phyloP scores from a whole-genome alignment of 306 rosid genomes.

The Arachis hypogaea region DNA sequence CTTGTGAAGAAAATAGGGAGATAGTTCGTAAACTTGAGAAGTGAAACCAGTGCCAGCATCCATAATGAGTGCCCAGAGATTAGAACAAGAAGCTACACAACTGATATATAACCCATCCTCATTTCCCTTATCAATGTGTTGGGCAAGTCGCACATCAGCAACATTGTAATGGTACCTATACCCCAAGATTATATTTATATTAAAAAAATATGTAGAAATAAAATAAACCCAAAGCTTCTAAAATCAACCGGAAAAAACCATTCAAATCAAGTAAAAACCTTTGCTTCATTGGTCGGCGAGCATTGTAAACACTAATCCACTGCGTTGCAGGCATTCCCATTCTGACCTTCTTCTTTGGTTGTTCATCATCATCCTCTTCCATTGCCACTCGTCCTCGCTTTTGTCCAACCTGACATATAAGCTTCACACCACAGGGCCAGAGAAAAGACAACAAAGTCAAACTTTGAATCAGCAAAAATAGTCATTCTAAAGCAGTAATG shows the following conservation, averaged over 20 bases:
- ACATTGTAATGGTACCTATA: slow-evolving; percentile 94
- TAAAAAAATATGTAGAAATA: background rate
- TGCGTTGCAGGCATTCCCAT: slow-evolving; percentile 91
- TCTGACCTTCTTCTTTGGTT: slow-evolving; percentile 88
- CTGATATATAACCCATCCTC: slow-evolving; percentile 88
- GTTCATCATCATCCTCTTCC: slow-evolving; percentile 86
- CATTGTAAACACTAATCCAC: slow-evolving; percentile 93
- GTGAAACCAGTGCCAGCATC: slow-evolving; percentile 93
- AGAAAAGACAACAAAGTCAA: slow-evolving; percentile 26
- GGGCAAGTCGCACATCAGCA: slow-evolving; percentile 76
- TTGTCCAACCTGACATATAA: slow-evolving; percentile 76
- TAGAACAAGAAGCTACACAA: slow-evolving; percentile 72
- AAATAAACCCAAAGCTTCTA: background rate
- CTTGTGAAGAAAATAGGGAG: slow-evolving; percentile 82
- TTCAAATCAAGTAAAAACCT: slow-evolving; percentile 57
- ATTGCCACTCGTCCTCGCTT: slow-evolving; percentile 76
- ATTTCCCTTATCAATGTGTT: slow-evolving; percentile 85
- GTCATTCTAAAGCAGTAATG: background rate
- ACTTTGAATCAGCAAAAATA: slow-evolving; percentile 19
- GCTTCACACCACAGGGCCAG: slow-evolving; percentile 57
- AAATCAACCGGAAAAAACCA: slow-evolving; percentile 17
- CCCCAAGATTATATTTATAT: background rate
- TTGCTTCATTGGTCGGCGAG: slow-evolving; percentile 92
- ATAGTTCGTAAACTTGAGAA: slow-evolving; percentile 80
- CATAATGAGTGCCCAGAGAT: slow-evolving; percentile 94